These are phyloP conservation scores for Camptophora hylomeconis DNA, from an alignment of 2,329 filamentous ascomycete species.

Conservation along the genomic window DNA sequence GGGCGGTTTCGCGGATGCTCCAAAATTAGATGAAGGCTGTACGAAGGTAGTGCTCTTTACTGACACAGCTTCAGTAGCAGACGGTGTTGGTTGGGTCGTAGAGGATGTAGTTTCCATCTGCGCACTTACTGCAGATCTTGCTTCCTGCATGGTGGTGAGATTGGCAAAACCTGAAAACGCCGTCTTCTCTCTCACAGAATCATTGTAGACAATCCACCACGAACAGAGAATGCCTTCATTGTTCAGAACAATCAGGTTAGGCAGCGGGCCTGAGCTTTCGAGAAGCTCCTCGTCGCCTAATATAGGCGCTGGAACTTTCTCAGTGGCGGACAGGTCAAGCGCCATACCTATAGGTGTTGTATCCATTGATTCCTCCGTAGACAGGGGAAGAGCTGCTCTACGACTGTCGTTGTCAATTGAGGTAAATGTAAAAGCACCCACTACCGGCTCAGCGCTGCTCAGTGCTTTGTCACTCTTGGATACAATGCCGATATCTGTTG, in stretches of 20 bases:
- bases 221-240: constrained; percentile 72
- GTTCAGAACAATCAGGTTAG: constrained; percentile 73
- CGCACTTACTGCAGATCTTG: constrained; percentile 11
- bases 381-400: constrained; percentile 63
- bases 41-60: background rate
- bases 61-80: constrained; percentile 6
- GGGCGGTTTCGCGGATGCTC: constrained; percentile 7
- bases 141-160: constrained; percentile 4
- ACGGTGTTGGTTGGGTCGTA: constrained; percentile 17
- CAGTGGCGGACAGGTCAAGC: constrained; percentile 71
- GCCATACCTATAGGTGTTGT: constrained; percentile 67
- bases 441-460: constrained; percentile 46
- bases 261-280: constrained; percentile 66
- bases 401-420: constrained; percentile 60
- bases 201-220: constrained; percentile 89
- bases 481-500: constrained; percentile 65
- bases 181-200: constrained; percentile 62
- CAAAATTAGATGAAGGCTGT: constrained; percentile 2
- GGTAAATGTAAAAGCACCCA: constrained; percentile 60
- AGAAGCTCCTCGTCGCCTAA: constrained; percentile 63
- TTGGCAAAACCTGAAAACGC: constrained; percentile 58
- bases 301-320: constrained; percentile 67
- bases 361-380: constrained; percentile 48
- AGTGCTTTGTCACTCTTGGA: constrained; percentile 60
- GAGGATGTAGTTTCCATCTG: constrained; percentile 18